Evolutionary conservation across 2,329 filamentous ascomycete species (phyloP).

Genomic region (Beauveria asiatica): DNA sequence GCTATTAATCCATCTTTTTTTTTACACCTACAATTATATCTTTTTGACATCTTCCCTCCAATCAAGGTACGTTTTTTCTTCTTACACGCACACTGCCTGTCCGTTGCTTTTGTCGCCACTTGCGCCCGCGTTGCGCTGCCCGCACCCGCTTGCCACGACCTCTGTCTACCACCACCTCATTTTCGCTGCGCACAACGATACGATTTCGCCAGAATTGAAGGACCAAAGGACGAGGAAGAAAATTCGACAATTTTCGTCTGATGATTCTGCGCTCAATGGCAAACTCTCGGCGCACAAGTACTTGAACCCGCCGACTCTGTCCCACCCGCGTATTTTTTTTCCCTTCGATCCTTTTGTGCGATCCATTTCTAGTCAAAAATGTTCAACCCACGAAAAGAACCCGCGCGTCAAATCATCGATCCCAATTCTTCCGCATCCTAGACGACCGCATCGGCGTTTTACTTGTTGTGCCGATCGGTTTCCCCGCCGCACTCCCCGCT

Average conservation of each 20-base stretch:
- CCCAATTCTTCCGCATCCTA: neutral
- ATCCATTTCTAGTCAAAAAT: neutral
- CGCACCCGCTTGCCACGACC: neutral
- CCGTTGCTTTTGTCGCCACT: slow-evolving; percentile 1
- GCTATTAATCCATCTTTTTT: neutral
- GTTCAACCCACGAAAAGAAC: neutral
- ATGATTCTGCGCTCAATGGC: neutral
- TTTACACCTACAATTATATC: neutral
- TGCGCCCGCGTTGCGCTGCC: slow-evolving; percentile 6
- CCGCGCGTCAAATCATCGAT: neutral
- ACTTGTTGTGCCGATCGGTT: neutral
- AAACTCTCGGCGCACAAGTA: neutral
- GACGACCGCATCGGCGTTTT: neutral
- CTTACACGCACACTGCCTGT: neutral
- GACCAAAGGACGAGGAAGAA: neutral
- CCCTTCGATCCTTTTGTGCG: slow-evolving; percentile 1
- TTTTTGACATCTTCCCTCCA: neutral
- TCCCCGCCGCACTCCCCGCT: neutral
- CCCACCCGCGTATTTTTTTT: neutral
- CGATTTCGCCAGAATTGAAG: neutral
- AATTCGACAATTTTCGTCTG: neutral
- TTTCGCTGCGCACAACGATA: neutral
- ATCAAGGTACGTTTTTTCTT: slow-evolving; percentile 3
- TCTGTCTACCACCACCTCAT: neutral
- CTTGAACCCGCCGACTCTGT: neutral